Base-by-base conservation (phyloP, 2,329 filamentous ascomycete genomes). In the Stachybotrys echinatus region DNA sequence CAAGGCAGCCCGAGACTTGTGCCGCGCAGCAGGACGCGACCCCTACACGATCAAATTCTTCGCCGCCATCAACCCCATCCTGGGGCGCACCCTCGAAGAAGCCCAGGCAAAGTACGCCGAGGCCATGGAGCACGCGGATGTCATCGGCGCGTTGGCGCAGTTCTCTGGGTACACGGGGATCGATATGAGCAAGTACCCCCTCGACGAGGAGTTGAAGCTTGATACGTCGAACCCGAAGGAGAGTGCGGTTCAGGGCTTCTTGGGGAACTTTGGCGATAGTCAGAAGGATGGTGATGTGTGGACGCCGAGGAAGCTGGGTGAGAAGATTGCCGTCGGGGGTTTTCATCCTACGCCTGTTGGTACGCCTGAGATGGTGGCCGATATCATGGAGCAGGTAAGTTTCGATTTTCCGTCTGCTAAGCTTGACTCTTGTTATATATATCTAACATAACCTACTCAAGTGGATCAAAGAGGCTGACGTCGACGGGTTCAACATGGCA, bases 91-190 rank as follows among this genome's bases (percentile, higher is more conserved):
- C 0, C 74, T 77, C 37, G 74, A 75, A 52, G 80, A 82, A 55
- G 80, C 80, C 0, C 63, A 67, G 39, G 70, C 64, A 1, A 84
- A 83, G 57, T 70, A 76, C 34, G 70, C 71, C 20, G 75, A 79
- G 50, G 54, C 75, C 12, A 71, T 74, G 57, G 75, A 74, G 54
- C 74, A 84, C 55, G 79, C 75, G 1, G 77, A 73, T 0, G 72
- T 74, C 0, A 65, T 80, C n/a, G 80, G 78, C 0, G 79, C 77
- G 0, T 63, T 83, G 2, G 80, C 80, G 0, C 65, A 82, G 1
- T 77, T 81, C 53, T 75, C 72, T 38, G 79, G 79, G 1, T 83
- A 77, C 76, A 81, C 79, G 0, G 81, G 81, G 0, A 81, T 84
- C 50, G 80, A 84, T 56, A 68, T 84, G n/a, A 79, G 75, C 4